These are phyloP conservation scores for Vigna mungo DNA, from an alignment of 306 rosid species.

Conservation along the genomic window DNA sequence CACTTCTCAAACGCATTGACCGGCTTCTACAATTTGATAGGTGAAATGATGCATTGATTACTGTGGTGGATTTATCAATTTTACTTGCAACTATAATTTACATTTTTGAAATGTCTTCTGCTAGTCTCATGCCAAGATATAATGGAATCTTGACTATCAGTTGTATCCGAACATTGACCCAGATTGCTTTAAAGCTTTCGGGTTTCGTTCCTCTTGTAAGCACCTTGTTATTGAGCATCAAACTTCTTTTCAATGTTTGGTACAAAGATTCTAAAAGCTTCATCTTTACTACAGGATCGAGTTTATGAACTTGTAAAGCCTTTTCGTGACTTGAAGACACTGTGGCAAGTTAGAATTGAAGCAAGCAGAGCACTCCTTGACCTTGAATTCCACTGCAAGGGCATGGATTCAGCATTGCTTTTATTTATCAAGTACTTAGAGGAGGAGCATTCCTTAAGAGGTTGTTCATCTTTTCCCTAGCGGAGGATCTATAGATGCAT, in stretches of 20 bases:
- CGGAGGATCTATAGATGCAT: conserved; percentile 15
- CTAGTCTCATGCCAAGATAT: conserved; percentile 97
- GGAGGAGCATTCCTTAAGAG: conserved; percentile 87
- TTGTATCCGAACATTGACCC: conserved; percentile 88
- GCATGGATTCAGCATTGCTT: conserved; percentile 72
- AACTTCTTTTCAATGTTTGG: conserved; percentile 35
- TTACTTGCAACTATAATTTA: conserved; percentile 44
- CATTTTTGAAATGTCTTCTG: conserved; percentile 49
- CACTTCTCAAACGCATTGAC: conserved; percentile 93
- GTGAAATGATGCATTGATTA: conserved; percentile 53
- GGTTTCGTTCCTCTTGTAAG: conserved; percentile 84
- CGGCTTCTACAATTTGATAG: conserved; percentile 93
- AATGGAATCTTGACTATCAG: conserved; percentile 90
- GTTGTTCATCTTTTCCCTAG: conserved; percentile 52
- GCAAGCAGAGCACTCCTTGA: conserved; percentile 92
- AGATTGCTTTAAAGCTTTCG: conserved; percentile 88
- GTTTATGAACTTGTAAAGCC: conserved; percentile 80
- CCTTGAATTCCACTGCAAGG: conserved; percentile 87
- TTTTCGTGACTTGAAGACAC: conserved; percentile 64
- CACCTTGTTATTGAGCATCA: conserved; percentile 37
- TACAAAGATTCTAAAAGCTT: conserved; percentile 39
- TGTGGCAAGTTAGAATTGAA: conserved; percentile 92
- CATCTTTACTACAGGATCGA: conserved; percentile 73
- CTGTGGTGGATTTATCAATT: conserved; percentile 39
- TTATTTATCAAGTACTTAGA: conserved; percentile 75